Evolutionary conservation across 2,329 filamentous ascomycete species (phyloP).

Genomic region (Neonectria punicea): DNA sequence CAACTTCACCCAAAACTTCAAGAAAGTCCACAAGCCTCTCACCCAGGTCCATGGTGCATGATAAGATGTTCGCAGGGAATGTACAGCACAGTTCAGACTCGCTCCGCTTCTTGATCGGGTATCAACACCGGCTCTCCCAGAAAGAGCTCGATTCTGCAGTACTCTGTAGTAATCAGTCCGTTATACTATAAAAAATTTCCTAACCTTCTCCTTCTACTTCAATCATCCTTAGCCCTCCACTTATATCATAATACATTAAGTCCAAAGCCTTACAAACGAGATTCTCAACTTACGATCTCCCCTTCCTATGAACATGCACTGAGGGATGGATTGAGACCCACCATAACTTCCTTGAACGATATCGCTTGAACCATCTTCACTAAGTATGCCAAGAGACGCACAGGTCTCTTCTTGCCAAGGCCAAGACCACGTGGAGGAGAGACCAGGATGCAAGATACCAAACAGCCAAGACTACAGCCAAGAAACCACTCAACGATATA

Average conservation of each 20-base stretch:
- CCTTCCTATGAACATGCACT: background rate
- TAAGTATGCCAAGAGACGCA: conserved; percentile 4
- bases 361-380: background rate
- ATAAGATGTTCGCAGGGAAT: background rate
- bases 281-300: background rate
- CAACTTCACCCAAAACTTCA: background rate
- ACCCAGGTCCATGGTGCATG: background rate
- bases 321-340: background rate
- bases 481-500: background rate
- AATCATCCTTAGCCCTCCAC: background rate
- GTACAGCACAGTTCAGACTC: background rate
- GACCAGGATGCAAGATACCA: background rate
- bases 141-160: background rate
- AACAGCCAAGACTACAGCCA: conserved; percentile 3
- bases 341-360: background rate
- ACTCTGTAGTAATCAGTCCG: background rate
- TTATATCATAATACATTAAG: background rate
- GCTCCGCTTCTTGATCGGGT: no score
- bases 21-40: background rate
- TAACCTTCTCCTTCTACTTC: background rate
- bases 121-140: background rate
- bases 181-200: background rate
- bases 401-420: conserved; percentile 3
- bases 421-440: conserved; percentile 5
- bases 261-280: background rate